Evolutionary conservation across 352 stramenopile species (phyloP).

Genomic region (Pythium brassicae): DNA sequence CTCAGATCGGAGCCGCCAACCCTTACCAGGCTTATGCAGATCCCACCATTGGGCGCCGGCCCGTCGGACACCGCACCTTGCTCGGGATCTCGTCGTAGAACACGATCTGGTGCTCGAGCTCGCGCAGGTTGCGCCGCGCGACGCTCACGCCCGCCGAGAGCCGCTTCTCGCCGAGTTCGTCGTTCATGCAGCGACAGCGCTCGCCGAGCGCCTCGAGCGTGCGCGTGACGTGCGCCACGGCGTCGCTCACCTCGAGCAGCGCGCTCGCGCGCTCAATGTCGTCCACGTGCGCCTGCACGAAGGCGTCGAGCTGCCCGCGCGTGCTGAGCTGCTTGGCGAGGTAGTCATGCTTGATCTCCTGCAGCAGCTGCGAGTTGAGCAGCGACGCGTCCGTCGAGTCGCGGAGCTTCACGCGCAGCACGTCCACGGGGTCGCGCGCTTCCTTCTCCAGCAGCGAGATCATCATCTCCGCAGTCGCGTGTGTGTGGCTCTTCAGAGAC

Average conservation of each 20-base stretch:
- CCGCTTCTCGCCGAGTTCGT: slow-evolving; percentile 80
- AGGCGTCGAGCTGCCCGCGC: slow-evolving; percentile 64
- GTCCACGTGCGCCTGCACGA: slow-evolving; percentile 75
- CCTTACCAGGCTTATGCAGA: no score
- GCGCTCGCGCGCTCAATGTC: slow-evolving; percentile 78
- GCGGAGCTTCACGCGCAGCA: slow-evolving; percentile 78
- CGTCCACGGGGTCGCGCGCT: slow-evolving; percentile 75
- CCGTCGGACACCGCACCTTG: slow-evolving; percentile 41
- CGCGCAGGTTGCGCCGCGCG: slow-evolving; percentile 72
- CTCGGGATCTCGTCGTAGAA: slow-evolving; percentile 76
- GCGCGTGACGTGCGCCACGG: slow-evolving; percentile 53
- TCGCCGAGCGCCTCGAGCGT: slow-evolving; percentile 52
- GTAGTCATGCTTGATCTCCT: slow-evolving; percentile 86
- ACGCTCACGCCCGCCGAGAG: slow-evolving; percentile 76
- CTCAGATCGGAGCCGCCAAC: no score
- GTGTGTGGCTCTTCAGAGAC: neutral
- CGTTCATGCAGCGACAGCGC: slow-evolving; percentile 76
- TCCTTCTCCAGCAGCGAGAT: slow-evolving; percentile 84
- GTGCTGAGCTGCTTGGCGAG: slow-evolving; percentile 65
- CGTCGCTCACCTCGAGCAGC: slow-evolving; percentile 67
- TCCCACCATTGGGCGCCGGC: no score
- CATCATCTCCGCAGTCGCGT: slow-evolving; percentile 21
- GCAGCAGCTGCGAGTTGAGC: slow-evolving; percentile 78
- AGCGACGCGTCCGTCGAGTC: slow-evolving; percentile 78
- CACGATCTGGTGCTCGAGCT: slow-evolving; percentile 76